A percentile compares a stretch with the other conserved stretches of the same genome.
Conservation (phyloP, 2,329 filamentous ascomycete species). For the Pseudocercospora macadamiae region DNA sequence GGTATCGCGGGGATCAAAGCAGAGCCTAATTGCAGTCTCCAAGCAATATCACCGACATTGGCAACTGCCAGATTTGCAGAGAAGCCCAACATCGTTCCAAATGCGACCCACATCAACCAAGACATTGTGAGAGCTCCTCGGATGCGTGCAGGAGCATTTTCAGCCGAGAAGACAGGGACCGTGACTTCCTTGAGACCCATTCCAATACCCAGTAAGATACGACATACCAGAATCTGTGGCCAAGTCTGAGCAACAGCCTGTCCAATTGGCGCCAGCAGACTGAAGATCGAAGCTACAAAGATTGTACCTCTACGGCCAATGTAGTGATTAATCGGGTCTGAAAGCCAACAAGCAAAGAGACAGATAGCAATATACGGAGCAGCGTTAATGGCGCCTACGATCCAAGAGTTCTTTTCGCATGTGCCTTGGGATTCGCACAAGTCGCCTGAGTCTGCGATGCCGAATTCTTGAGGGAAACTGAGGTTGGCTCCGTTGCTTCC, state of each 20-base stretch:
- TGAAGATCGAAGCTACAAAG: slow-evolving; percentile 47
- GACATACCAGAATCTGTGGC: slow-evolving; percentile 68
- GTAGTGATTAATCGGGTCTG: slow-evolving; percentile 46
- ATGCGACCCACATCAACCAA: slow-evolving; percentile 47
- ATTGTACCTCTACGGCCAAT: slow-evolving; percentile 42
- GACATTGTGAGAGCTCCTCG: slow-evolving; percentile 36
- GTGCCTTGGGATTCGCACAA: background rate
- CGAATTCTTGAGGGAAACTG: slow-evolving; percentile 31
- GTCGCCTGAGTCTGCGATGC: slow-evolving; percentile 20
- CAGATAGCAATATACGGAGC: slow-evolving; percentile 51
- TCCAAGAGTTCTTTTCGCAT: slow-evolving; percentile 22
- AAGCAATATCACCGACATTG: background rate
- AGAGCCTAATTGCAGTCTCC: background rate
- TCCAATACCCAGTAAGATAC: slow-evolving; percentile 69
- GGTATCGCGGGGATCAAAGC: background rate
- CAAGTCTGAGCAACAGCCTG: slow-evolving; percentile 69
- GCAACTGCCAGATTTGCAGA: slow-evolving; percentile 56
- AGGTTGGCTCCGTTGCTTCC: slow-evolving; percentile 38
- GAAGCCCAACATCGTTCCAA: slow-evolving; percentile 67
- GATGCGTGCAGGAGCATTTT: slow-evolving; percentile 55
- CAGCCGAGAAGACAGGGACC: slow-evolving; percentile 45
- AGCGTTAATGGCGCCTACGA: slow-evolving; percentile 50
- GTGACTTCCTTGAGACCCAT: slow-evolving; percentile 46
- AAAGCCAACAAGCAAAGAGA: slow-evolving; percentile 52
- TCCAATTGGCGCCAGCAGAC: slow-evolving; percentile 64